Base-by-base conservation (phyloP, 2,329 filamentous ascomycete genomes). In the Diaporthe sp. region DNA sequence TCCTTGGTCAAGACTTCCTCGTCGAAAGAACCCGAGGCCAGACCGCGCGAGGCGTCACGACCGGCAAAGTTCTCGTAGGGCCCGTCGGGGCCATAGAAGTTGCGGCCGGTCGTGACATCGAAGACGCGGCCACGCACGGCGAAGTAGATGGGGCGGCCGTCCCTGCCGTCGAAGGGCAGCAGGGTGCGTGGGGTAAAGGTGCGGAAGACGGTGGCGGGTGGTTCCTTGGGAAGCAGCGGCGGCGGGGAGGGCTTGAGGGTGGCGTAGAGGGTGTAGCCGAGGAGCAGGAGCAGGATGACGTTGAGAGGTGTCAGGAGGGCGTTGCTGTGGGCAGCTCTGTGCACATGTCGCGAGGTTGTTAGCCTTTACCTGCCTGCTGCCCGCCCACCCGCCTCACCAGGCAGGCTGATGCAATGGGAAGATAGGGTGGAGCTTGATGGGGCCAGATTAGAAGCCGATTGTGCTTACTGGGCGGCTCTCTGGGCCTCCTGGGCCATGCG, bases 31-130 rank as follows among this genome's bases (percentile, higher is more conserved):
- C 96, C 95, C 84, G 91, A 94, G 1, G 97, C 96, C 76, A 99
- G 86, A 1, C 97, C 97, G 71, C 96, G 90, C 78, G 91, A 95
- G 28, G 97, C 97, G 85, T 99, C 97, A 53, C 96, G 89, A 0
- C 97, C 97, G 0, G 97, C 97, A 82, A 99, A 99, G 87, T 98
- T 98, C 84, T 93, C 93, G 84, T 99, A 99, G 2, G 96, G 95
- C 0, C 96, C 96, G 17, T 95, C 96, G 28, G 97, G 97, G 5
- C 97, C 97, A 86, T 99, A 99, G 85, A 98, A 98, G 87, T 97
- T 96, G 81, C 93, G 91, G 34, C 97, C 96, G 20, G 92, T 87
- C 0, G 93, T 92, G 34, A 98, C 96, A 83, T 99, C 97, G 83
- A 98, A 98, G 78, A 98, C 93, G 70, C 92, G 92, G 71, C 97